Conservation (phyloP, 768 basidiomycete genomes). For the Thelephora ganbajun region DNA sequence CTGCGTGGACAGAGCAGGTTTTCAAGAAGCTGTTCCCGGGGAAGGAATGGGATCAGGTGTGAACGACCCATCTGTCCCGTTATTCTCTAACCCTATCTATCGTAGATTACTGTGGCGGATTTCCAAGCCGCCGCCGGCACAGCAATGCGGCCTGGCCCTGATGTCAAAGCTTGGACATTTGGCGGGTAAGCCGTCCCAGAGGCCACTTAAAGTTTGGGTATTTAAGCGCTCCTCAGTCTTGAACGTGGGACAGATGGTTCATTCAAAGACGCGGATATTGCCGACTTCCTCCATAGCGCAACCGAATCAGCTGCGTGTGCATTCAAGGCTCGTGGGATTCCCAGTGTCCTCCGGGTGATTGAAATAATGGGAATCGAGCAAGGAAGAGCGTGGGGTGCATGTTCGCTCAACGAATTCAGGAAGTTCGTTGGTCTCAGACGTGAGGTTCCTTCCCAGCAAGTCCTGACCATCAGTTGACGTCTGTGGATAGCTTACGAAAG, state of each 20-base stretch:
- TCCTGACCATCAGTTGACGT: neutral
- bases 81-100: neutral
- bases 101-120: conserved; percentile 10
- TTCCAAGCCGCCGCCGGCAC: conserved; percentile 23
- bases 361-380: conserved; percentile 61
- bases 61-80: conserved; percentile 1
- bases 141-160: conserved; percentile 17
- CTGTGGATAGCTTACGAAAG: conserved; percentile 33
- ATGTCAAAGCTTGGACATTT: conserved; percentile 42
- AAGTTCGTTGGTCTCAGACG: conserved; percentile 59
- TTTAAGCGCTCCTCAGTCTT: conserved; percentile 21
- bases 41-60: conserved; percentile 26
- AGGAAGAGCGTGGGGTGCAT: conserved; percentile 54
- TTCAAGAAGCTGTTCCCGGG: conserved; percentile 31
- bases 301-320: conserved; percentile 46
- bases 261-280: conserved; percentile 51
- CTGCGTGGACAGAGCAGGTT: conserved; percentile 34
- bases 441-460: conserved; percentile 14
- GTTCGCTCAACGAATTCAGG: conserved; percentile 61
- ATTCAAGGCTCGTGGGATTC: conserved; percentile 57
- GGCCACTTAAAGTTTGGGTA: neutral
- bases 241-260: conserved; percentile 35
- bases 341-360: conserved; percentile 47
- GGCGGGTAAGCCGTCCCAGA: conserved; percentile 22
- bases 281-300: conserved; percentile 45